Evolutionary conservation across 805 yeast genomes (phyloP).

Genomic region (Candida boidinii): DNA sequence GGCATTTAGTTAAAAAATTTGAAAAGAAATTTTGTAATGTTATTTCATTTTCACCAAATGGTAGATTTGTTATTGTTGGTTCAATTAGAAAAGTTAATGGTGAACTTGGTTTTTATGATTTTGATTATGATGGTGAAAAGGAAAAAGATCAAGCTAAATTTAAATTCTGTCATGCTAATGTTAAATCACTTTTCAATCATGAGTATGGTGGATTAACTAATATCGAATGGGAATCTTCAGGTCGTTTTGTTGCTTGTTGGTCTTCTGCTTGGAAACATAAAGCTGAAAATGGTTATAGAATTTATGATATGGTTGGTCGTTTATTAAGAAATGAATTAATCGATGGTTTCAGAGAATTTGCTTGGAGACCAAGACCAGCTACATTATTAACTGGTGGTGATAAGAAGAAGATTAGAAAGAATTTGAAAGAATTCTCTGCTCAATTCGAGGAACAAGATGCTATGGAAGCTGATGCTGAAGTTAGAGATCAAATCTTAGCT

Average conservation of each 20-base stretch:
- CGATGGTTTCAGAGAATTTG: constrained; percentile 79
- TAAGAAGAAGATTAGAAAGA: constrained; percentile 84
- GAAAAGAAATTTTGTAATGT: constrained; percentile 62
- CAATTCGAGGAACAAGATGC: constrained; percentile 93
- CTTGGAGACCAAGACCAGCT: constrained; percentile 97
- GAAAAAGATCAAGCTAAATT: constrained; percentile 30
- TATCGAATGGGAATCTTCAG: constrained; percentile 92
- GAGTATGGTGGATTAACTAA: constrained; percentile 74
- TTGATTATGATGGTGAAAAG: constrained; percentile 67
- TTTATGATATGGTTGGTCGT: constrained; percentile 79
- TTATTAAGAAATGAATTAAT: constrained; percentile 65
- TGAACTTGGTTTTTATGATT: constrained; percentile 78
- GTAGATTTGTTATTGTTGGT: constrained; percentile 66
- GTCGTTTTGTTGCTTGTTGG: constrained; percentile 83
- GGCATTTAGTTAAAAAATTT: constrained; percentile 46
- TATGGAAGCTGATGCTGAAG: constrained; percentile 90
- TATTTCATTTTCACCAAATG: constrained; percentile 84
- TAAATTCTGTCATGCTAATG: constrained; percentile 45
- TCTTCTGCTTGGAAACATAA: constrained; percentile 80
- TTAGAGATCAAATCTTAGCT: constrained; percentile 77
- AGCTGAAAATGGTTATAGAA: constrained; percentile 83
- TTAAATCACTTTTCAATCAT: constrained; percentile 54
- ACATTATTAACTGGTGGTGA: constrained; percentile 68
- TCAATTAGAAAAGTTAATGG: constrained; percentile 35
- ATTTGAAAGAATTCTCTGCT: constrained; percentile 79